Conservation (phyloP, 2,329 filamentous ascomycete species). For the Lachnellula willkommii region DNA sequence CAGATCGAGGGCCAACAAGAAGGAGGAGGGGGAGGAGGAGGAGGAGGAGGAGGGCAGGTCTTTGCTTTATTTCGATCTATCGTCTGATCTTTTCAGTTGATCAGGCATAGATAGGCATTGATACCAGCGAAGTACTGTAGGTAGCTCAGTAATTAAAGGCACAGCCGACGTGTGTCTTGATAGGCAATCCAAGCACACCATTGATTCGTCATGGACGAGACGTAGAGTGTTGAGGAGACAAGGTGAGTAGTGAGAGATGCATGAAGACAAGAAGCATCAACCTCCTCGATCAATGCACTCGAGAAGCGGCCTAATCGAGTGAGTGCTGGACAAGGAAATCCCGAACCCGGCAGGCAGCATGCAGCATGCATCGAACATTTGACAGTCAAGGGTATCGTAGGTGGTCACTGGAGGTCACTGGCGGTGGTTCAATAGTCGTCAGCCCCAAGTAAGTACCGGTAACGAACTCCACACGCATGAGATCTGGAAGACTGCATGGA, state of each 20-base stretch:
- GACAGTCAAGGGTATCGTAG: constrained; percentile 10
- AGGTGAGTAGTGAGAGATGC: constrained; percentile 23
- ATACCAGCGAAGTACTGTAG: constrained; percentile 14
- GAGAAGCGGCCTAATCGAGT: constrained; percentile 13
- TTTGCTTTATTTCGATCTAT: constrained; percentile 30
- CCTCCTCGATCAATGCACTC: constrained; percentile 23
- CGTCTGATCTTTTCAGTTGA: constrained; percentile 26
- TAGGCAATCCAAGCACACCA: constrained; percentile 43
- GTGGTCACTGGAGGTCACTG: no score
- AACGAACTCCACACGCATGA: constrained; percentile 15
- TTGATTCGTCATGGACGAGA: constrained; percentile 46
- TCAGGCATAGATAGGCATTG: constrained; percentile 25
- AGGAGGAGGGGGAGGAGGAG: constrained; percentile 3
- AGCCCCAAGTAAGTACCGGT: background rate
- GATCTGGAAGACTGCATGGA: constrained; percentile 25
- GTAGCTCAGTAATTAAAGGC: constrained; percentile 27
- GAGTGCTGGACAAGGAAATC: constrained; percentile 19
- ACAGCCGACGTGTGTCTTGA: constrained; percentile 32
- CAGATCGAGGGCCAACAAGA: background rate
- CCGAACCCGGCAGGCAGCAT: constrained; percentile 18
- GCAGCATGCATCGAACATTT: background rate
- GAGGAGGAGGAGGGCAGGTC: constrained; percentile 20
- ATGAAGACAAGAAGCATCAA: constrained; percentile 19
- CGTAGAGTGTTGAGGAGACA: constrained; percentile 36
- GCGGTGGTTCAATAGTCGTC: background rate